These are phyloP conservation scores for Otatea glauca DNA, from an alignment of 176 grass and related monocot species.

Conservation along the genomic window DNA sequence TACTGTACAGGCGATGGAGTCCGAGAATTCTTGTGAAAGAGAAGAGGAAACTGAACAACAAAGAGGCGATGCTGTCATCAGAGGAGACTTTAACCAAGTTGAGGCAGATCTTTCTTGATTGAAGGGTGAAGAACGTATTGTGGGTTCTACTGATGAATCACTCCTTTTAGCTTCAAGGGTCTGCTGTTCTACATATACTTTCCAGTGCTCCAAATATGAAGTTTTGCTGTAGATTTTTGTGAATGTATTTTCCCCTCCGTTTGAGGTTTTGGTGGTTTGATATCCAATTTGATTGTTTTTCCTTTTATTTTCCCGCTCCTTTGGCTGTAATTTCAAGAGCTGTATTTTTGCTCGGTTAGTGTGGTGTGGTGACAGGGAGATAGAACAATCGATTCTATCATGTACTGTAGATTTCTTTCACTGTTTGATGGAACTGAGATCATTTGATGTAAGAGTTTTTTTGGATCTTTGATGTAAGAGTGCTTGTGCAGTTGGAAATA, in stretches of 20 bases:
- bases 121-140: not conserved
- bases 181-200: constrained; percentile 46
- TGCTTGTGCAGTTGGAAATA: constrained; percentile 26
- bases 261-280: constrained; percentile 44
- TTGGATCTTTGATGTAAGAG: no score
- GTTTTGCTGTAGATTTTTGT: constrained; percentile 64
- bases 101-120: constrained; percentile 12
- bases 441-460: constrained; percentile 25
- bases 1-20: constrained; percentile 12
- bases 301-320: constrained; percentile 24
- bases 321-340: constrained; percentile 38
- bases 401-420: constrained; percentile 20
- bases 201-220: constrained; percentile 38
- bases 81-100: constrained; percentile 33
- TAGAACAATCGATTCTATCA: constrained; percentile 22
- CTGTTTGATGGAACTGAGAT: constrained; percentile 10
- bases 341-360: constrained; percentile 29
- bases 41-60: constrained; percentile 33
- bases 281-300: constrained; percentile 37
- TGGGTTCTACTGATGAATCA: not conserved
- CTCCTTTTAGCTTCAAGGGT: constrained; percentile 25
- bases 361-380: constrained; percentile 34
- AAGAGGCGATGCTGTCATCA: not conserved
- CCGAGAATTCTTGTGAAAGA: not conserved
- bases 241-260: constrained; percentile 31